Evolutionary conservation across 768 basidiomycete species (phyloP).

Genomic region (Lactarius evosmus): DNA sequence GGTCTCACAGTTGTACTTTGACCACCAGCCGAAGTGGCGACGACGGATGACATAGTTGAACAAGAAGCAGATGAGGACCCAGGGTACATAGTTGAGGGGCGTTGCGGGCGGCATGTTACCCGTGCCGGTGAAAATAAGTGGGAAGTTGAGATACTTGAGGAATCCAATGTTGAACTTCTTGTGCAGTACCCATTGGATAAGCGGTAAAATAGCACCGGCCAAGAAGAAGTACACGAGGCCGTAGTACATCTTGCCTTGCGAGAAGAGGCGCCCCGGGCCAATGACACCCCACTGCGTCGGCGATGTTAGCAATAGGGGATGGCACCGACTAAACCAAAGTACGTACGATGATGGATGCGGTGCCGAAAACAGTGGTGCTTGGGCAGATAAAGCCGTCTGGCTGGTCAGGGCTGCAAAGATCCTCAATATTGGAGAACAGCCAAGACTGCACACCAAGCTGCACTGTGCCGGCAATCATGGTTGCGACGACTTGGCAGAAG

Average conservation of each 20-base stretch:
- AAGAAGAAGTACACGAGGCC: slow-evolving; percentile 75
- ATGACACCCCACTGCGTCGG: slow-evolving; percentile 55
- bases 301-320: not conserved
- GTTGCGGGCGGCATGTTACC: slow-evolving; percentile 43
- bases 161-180: slow-evolving; percentile 23
- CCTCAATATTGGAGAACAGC: slow-evolving; percentile 68
- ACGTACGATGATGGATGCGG: slow-evolving; percentile 70
- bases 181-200: slow-evolving; percentile 49
- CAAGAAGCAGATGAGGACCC: slow-evolving; percentile 38
- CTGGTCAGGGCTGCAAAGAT: slow-evolving; percentile 54
- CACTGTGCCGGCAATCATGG: slow-evolving; percentile 64
- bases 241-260: slow-evolving; percentile 11
- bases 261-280: slow-evolving; percentile 50
- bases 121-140: slow-evolving; percentile 43
- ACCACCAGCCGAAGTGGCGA: slow-evolving; percentile 40
- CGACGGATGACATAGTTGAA: slow-evolving; percentile 41
- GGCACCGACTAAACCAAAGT: not conserved
- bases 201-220: slow-evolving; percentile 61
- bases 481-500: slow-evolving; percentile 61
- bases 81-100: slow-evolving; percentile 42
- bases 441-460: slow-evolving; percentile 76
- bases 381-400: slow-evolving; percentile 70
- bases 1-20: slow-evolving; percentile 38
- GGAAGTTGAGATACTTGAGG: slow-evolving; percentile 59
- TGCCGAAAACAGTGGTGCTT: slow-evolving; percentile 67